Conservation (phyloP, 352 stramenopile species). For the Globisporangium acanthophoron region DNA sequence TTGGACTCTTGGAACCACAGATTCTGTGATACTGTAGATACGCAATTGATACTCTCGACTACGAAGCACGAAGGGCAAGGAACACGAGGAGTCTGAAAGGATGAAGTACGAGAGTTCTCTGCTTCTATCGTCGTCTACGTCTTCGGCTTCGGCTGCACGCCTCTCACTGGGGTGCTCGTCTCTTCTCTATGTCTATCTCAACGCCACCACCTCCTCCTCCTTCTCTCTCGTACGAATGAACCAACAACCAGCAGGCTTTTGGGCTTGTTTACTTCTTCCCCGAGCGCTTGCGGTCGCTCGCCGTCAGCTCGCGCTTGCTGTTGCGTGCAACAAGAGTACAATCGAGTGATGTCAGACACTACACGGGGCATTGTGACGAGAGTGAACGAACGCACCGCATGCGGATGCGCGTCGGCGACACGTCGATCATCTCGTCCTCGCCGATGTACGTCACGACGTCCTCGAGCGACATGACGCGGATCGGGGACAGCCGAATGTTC, state of each 20-base stretch:
- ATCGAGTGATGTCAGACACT: not conserved
- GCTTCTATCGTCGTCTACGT: not conserved
- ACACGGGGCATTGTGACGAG: not conserved
- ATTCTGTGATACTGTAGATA: no score
- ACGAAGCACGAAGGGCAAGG: no score
- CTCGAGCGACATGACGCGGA: constrained; percentile 93
- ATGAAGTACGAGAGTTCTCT: not conserved
- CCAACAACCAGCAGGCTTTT: not conserved
- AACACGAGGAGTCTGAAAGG: not conserved
- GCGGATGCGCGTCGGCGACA: constrained; percentile 93
- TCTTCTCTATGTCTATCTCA: constrained; percentile 2
- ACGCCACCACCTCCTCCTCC: not conserved
- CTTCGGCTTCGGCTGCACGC: not conserved
- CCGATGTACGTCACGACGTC: constrained; percentile 97
- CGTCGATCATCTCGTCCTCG: constrained; percentile 98
- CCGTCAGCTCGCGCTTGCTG: constrained; percentile 63
- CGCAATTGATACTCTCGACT: no score
- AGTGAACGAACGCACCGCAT: constrained; percentile 46
- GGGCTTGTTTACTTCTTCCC: constrained; percentile 49
- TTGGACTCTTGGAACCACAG: no score
- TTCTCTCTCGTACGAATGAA: not conserved
- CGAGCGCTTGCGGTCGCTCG: constrained; percentile 53
- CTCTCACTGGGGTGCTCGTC: not conserved
- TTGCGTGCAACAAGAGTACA: not conserved
- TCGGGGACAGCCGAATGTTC: constrained; percentile 91